phyloP scores from a whole-genome alignment of 768 basidiomycete species.

The Boletus vinaceobasis region DNA sequence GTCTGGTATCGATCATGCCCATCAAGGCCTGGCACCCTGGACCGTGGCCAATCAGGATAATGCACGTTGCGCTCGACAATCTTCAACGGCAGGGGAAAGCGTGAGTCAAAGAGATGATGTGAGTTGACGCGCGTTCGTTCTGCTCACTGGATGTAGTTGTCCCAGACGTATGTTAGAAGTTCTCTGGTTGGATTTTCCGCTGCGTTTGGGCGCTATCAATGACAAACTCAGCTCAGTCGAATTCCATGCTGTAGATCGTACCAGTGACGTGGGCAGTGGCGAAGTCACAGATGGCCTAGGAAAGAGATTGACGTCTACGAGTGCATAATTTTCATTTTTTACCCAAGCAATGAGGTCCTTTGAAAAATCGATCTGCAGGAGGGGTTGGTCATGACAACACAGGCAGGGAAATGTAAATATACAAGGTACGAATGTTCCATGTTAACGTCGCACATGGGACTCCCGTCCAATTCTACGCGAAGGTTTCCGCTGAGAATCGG shows the following conservation, averaged over 20 bases:
- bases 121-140: not conserved
- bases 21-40: conserved; percentile 76
- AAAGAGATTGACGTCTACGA: conserved; percentile 86
- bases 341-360: conserved; percentile 80
- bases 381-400: not conserved
- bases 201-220: conserved; percentile 38
- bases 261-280: conserved; percentile 29
- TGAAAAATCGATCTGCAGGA: conserved; percentile 79
- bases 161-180: conserved; percentile 86
- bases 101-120: not conserved
- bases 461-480: conserved; percentile 76
- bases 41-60: conserved; percentile 87
- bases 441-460: conserved; percentile 66
- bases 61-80: conserved; percentile 64
- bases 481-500: conserved; percentile 70
- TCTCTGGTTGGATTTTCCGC: conserved; percentile 49
- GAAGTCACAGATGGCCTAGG: conserved; percentile 48
- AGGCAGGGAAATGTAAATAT: conserved; percentile 8
- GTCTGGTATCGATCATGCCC: conserved; percentile 65
- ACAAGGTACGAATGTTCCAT: conserved; percentile 86
- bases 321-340: conserved; percentile 56
- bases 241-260: conserved; percentile 18
- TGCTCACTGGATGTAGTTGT: conserved; percentile 88
- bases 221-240: not conserved
- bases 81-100: conserved; percentile 35